Evolutionary conservation across 345 rosid genomes (phyloP), one percentile per base, ranked within the genome.

Genomic region (Cardiospermum halicacabum): DNA sequence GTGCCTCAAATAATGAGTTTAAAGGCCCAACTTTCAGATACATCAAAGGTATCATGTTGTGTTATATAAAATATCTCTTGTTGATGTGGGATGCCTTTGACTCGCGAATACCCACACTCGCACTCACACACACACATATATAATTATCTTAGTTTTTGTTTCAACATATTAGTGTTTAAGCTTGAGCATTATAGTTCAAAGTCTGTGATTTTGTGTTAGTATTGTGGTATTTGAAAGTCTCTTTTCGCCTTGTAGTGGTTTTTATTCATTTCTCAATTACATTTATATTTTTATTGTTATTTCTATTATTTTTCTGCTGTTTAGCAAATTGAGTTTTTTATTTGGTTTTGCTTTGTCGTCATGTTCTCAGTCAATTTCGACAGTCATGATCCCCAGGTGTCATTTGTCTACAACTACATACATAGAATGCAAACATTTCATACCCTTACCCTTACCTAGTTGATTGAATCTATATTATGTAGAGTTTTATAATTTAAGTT

Each of bases 1-100:
- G 96, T 90, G 62, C 99, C 96, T 67, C 91, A 77, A 66, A 89
- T 94, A 69, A 82, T 94, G 92, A 87, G 77, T 79, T 72, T 94
- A 22, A 85, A 87, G 84, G 82, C 72, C 62, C 96, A 85, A 55
- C 87, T 94, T 42, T 76, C 83, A 70, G 99, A 94, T 78, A 75
- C 96, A 63, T 81, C 93, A 34, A 94, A 89, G 96, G 99, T 94
- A 80, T 66, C 7, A 7, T n/a, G 19, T 47, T 60, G 27, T 36
- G 2, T 12, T 22, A 34, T n/a, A 19, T 24, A 4, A 24, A 43
- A 18, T 28, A 43, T n/a, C 10, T 26, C 51, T 2, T 2, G 36
- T 45, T 60, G 30, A 27, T 24, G 28, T 27, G 2, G 53, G 26
- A 56, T 25, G 8, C 64, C 53, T n/a, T 27, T 49, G 28, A 43